Evolutionary conservation across 106 monocot species (phyloP), one percentile per base, ranked within the genome.

Genomic region (Vanilla planifolia): DNA sequence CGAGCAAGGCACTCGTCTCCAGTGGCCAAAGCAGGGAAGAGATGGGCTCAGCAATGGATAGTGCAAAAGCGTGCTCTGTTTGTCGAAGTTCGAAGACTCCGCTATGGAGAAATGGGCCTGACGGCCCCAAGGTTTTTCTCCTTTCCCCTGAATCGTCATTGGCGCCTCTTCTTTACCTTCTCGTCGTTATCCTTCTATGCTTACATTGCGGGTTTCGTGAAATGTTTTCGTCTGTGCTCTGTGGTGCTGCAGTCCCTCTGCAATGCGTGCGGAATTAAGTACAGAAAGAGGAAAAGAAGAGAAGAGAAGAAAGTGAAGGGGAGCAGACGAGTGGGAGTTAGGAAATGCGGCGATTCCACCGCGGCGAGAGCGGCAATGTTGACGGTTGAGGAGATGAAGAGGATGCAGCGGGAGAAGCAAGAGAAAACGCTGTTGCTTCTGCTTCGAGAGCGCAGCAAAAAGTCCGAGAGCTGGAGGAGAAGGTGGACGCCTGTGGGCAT

Each of bases 251-350:
- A 96, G 96, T 96, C 96, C 1, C 67, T 96, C 47, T 96, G 96
- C 69, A 96, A 96, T 55, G 96, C 96, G 0, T 96, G 96, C 30
- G 96, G 96, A 14, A 96, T 96, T 43, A 69, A 91, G 3, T 96
- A 84, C 87, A 96, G 91, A 75, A 96, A 96, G 46, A 22, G 20
- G 47, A 48, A 22, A 22, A 7, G 14, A 21, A 22, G 5, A 7
- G 47, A 6, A 21, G n/a, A n/a, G n/a, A n/a, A n/a, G n/a, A n/a
- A n/a, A n/a, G n/a, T n/a, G n/a, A n/a, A n/a, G n/a, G n/a, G 5
- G 20, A 22, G 4, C 2, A 8, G 21, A 22, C 19, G n/a, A 9
- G 9, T 7, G 23, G n/a, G 47, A 6, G 5, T 1, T 4, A 2
- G 23, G 23, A 8, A 2, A 21, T 22, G 14, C 8, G 5, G 1